Conservation (phyloP, 2,329 filamentous ascomycete species). For the Aspergillus neotritici region DNA sequence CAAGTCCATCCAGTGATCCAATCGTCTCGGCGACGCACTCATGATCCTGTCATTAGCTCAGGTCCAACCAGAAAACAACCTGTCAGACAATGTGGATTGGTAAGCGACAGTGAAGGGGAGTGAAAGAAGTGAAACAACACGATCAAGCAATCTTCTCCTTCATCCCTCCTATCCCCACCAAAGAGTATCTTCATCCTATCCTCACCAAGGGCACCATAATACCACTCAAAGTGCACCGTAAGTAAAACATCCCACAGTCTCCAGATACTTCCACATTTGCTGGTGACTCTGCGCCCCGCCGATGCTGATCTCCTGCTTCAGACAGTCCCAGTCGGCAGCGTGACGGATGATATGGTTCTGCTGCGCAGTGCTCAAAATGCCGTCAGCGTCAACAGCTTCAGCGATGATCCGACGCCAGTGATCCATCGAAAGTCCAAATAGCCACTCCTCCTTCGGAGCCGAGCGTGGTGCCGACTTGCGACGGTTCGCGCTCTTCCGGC, state of each 20-base stretch:
- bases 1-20: too few relatives aligned
- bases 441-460: slow-evolving; percentile 14
- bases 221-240: slow-evolving; percentile 19
- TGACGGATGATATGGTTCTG: slow-evolving; percentile 27
- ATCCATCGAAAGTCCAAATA: slow-evolving; percentile 24
- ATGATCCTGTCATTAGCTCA: too few relatives aligned
- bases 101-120: too few relatives aligned
- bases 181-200: too few relatives aligned
- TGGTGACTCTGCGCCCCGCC: slow-evolving; percentile 25
- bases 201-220: too few relatives aligned
- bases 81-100: too few relatives aligned
- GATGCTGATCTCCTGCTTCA: slow-evolving; percentile 25
- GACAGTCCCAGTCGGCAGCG: slow-evolving; percentile 26
- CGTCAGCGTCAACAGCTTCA: slow-evolving; percentile 19
- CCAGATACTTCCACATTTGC: slow-evolving; percentile 33
- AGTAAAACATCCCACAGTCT: slow-evolving; percentile 28
- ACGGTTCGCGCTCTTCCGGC: neutral
- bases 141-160: too few relatives aligned
- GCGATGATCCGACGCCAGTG: slow-evolving; percentile 29
- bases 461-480: neutral
- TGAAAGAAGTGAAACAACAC: too few relatives aligned
- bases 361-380: slow-evolving; percentile 24
- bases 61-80: too few relatives aligned
- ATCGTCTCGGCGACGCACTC: too few relatives aligned
- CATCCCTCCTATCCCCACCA: too few relatives aligned